Evolutionary conservation across 2,329 filamentous ascomycete genomes (phyloP).

Genomic region (Simplicillium aogashimaense): DNA sequence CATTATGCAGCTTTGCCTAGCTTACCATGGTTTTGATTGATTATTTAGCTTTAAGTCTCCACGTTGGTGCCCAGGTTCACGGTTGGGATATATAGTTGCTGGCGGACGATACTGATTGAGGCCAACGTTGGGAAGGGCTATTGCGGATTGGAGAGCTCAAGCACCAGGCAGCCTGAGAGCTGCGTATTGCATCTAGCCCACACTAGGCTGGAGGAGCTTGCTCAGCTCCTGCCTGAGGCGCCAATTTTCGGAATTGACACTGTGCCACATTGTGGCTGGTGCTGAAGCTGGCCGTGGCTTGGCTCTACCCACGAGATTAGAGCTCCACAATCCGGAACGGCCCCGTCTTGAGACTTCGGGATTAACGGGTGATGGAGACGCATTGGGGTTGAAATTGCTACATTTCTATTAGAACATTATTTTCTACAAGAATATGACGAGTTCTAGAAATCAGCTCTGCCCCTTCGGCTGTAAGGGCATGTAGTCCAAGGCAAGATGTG

Average conservation of each 20-base stretch:
- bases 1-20: background rate
- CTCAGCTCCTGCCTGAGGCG: conserved; percentile 20
- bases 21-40: conserved; percentile 9
- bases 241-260: conserved; percentile 5
- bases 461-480: too few species aligned
- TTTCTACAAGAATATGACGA: too few species aligned
- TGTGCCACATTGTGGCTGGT: conserved; percentile 10
- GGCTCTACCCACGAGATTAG: too few species aligned
- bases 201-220: conserved; percentile 13
- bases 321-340: background rate
- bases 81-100: conserved; percentile 9
- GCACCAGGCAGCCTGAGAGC: conserved; percentile 33
- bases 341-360: background rate
- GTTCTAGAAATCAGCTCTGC: background rate
- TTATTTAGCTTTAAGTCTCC: background rate
- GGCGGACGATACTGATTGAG: conserved; percentile 6
- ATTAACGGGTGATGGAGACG: background rate
- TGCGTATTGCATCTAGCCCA: conserved; percentile 22
- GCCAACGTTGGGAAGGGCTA: conserved; percentile 11
- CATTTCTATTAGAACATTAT: too few species aligned
- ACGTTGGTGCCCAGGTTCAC: conserved; percentile 10
- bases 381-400: background rate
- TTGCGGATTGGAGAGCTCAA: conserved; percentile 4
- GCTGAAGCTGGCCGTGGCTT: too few species aligned
- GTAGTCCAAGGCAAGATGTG: conserved; percentile 1